Evolutionary conservation across 768 basidiomycete genomes (phyloP).

Genomic region (Rhodocollybia butyracea): DNA sequence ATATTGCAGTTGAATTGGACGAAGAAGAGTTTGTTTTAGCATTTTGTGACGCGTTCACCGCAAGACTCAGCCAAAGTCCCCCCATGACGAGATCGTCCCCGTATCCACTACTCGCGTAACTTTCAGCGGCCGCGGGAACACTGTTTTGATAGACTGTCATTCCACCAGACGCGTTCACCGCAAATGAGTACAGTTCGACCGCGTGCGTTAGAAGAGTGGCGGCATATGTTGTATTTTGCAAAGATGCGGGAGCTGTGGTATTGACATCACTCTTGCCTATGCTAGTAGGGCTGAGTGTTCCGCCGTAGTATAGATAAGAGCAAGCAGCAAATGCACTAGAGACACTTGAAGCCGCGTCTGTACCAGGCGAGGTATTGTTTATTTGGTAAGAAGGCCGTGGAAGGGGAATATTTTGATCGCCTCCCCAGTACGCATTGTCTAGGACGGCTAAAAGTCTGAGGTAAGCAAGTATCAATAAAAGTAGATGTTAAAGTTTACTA

Average conservation of each 20-base stretch:
- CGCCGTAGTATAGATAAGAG: slow-evolving; percentile 73
- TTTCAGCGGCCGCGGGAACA: slow-evolving; percentile 56
- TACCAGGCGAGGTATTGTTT: slow-evolving; percentile 79
- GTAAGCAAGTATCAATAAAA: slow-evolving; percentile 8
- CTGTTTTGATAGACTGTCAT: slow-evolving; percentile 65
- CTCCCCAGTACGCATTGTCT: slow-evolving; percentile 88
- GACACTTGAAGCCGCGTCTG: slow-evolving; percentile 82
- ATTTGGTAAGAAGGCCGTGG: slow-evolving; percentile 77
- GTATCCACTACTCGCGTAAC: slow-evolving; percentile 72
- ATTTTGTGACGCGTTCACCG: slow-evolving; percentile 39
- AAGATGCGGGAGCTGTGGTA: slow-evolving; percentile 57
- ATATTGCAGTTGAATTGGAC: not conserved
- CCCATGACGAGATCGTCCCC: slow-evolving; percentile 75
- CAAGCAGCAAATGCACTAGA: slow-evolving; percentile 88
- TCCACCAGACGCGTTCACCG: slow-evolving; percentile 61
- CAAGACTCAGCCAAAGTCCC: slow-evolving; percentile 72
- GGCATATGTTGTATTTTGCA: slow-evolving; percentile 74
- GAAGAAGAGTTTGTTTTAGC: slow-evolving; percentile 30
- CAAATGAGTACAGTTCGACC: slow-evolving; percentile 69
- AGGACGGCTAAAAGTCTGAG: slow-evolving; percentile 38
- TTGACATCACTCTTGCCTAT: slow-evolving; percentile 17
- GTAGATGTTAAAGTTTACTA: slow-evolving; percentile 29
- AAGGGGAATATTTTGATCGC: slow-evolving; percentile 71
- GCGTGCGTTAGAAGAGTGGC: slow-evolving; percentile 70
- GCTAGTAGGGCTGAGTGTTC: slow-evolving; percentile 42